phyloP scores from a whole-genome alignment of 148 eudicot species.

The Chenopodium berlandieri region DNA sequence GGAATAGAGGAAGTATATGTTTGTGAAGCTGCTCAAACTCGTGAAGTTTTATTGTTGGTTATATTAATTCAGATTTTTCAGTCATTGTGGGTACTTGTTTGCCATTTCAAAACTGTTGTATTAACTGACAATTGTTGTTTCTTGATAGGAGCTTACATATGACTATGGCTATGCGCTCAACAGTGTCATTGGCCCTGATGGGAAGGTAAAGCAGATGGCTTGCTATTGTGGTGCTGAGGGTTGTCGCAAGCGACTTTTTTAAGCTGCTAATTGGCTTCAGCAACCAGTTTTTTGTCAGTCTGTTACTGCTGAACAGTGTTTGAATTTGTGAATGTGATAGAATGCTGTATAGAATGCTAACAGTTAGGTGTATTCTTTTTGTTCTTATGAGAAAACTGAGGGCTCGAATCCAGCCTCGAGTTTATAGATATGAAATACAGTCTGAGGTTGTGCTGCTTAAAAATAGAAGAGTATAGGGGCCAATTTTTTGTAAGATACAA shows the following conservation, averaged over 20 bases:
- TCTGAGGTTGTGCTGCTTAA: not conserved
- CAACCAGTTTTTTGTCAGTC: not conserved
- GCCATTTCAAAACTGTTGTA: not conserved
- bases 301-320: not conserved
- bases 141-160: slow-evolving; percentile 46
- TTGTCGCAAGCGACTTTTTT: slow-evolving; percentile 40
- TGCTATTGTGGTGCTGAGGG: slow-evolving; percentile 49
- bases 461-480: slow-evolving; percentile 17
- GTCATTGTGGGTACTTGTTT: not conserved
- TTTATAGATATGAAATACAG: not conserved
- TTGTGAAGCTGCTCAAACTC: no score
- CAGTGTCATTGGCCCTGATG: slow-evolving; percentile 48
- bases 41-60: not conserved
- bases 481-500: slow-evolving; percentile 16
- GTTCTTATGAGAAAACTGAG: not conserved
- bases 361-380: slow-evolving; percentile 2
- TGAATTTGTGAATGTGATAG: not conserved
- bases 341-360: slow-evolving; percentile 18
- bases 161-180: slow-evolving; percentile 47
- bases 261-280: not conserved
- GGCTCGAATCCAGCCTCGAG: not conserved
- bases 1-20: no score
- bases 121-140: not conserved
- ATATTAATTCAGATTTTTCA: not conserved
- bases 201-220: slow-evolving; percentile 39